Evolutionary conservation across 164 flowering plant species (phyloP).

Genomic region (Malania oleifera): DNA sequence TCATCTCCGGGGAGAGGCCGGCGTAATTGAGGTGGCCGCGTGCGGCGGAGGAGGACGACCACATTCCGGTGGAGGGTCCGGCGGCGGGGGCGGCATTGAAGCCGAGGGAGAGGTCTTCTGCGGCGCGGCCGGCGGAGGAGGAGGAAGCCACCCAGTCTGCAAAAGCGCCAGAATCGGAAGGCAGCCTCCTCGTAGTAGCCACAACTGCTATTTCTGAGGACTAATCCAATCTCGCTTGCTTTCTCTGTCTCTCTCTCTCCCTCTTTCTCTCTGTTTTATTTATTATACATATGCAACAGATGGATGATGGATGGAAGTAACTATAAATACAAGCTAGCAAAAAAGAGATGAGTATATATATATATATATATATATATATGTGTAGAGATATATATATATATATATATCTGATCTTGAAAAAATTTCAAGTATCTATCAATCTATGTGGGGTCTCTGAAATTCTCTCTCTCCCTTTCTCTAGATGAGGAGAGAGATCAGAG

Average conservation of each 20-base stretch:
- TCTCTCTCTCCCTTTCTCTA: constrained; percentile 6
- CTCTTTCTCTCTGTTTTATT: no score
- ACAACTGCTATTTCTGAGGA: constrained; percentile 39
- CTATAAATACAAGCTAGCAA: background rate
- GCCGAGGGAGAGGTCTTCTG: constrained; percentile 72
- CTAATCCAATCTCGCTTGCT: background rate
- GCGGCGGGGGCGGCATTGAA: constrained; percentile 53
- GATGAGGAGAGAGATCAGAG: background rate
- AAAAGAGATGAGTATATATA: constrained; percentile 6
- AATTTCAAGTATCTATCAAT: no score
- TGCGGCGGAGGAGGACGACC: constrained; percentile 23
- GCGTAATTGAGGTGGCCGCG: constrained; percentile 36
- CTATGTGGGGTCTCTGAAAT: constrained; percentile 19
- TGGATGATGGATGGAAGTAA: background rate
- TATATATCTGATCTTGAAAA: constrained; percentile 17
- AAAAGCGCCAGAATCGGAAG: constrained; percentile 67
- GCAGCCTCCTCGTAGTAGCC: constrained; percentile 68
- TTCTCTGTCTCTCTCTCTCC: background rate
- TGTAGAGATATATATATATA: background rate
- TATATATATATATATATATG: constrained; percentile 4
- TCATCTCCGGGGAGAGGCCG: constrained; percentile 55
- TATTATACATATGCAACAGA: no score
- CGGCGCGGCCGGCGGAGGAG: constrained; percentile 37
- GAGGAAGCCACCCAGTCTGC: constrained; percentile 76
- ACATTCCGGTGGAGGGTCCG: constrained; percentile 18